Conservation (phyloP, 805 yeast species). For the Kuraishia borneana region DNA sequence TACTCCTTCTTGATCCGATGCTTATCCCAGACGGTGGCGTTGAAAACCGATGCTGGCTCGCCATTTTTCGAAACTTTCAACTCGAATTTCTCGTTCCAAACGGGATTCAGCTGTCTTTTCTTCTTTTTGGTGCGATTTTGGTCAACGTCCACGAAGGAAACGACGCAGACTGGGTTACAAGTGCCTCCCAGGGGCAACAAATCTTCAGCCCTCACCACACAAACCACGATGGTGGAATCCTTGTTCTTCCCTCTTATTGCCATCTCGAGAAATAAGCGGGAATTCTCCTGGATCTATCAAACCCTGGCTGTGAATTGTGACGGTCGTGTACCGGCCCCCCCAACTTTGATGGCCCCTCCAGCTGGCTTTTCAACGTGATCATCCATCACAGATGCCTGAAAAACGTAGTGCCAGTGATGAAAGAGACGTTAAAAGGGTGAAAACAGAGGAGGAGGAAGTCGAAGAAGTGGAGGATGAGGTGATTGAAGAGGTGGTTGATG, state of each 20-base stretch:
- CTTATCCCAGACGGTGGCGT: constrained; percentile 10
- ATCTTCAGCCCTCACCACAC: no score
- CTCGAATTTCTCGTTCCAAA: constrained; percentile 9
- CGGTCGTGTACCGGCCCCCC: no score
- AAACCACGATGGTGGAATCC: neutral
- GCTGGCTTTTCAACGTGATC: no score
- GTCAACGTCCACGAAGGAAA: constrained; percentile 1
- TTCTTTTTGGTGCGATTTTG: constrained; percentile 8
- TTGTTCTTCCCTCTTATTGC: neutral
- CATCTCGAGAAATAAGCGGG: no score
- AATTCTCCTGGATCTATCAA: no score
- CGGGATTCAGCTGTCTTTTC: constrained; percentile 7
- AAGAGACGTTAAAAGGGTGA: constrained; percentile 20
- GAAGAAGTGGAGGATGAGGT: constrained; percentile 9
- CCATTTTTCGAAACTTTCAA: constrained; percentile 3
- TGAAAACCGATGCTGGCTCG: constrained; percentile 6
- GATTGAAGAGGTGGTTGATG: constrained; percentile 7
- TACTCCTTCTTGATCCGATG: constrained; percentile 12
- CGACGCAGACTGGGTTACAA: constrained; percentile 1
- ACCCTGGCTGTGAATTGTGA: no score
- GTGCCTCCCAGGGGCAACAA: neutral
- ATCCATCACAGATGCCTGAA: neutral
- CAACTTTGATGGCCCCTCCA: no score
- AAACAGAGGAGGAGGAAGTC: constrained; percentile 9
- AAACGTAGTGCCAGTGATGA: constrained; percentile 7